Evolutionary conservation across 2,329 filamentous ascomycete species (phyloP).

Genomic region (Atkinsonella texensis): DNA sequence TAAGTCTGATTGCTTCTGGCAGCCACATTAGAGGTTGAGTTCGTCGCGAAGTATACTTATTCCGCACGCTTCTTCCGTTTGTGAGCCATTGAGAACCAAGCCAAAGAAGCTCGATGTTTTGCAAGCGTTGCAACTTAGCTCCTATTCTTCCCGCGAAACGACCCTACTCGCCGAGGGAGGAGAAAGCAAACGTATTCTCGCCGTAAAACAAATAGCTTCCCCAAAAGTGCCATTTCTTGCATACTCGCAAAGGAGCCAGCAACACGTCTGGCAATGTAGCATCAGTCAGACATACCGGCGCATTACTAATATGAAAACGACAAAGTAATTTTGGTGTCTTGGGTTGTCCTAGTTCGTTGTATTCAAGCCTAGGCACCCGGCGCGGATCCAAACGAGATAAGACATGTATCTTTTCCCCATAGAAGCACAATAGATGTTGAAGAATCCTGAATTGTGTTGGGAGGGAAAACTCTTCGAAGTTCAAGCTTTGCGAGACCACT

Average conservation of each 20-base stretch:
- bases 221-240: slow-evolving; percentile 26
- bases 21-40: slow-evolving; percentile 25
- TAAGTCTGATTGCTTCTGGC: slow-evolving; percentile 24
- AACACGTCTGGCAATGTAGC: slow-evolving; percentile 23
- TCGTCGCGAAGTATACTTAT: slow-evolving; percentile 24
- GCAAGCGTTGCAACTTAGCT: slow-evolving; percentile 27
- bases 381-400: slow-evolving; percentile 31
- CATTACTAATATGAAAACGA: slow-evolving; percentile 27
- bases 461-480: background rate
- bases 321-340: slow-evolving; percentile 16
- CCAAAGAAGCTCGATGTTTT: slow-evolving; percentile 32
- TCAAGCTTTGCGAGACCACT: background rate
- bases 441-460: slow-evolving; percentile 25
- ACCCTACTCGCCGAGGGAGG: slow-evolving; percentile 38
- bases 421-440: slow-evolving; percentile 22
- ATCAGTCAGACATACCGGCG: slow-evolving; percentile 19
- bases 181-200: slow-evolving; percentile 37
- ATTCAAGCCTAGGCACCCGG: slow-evolving; percentile 9
- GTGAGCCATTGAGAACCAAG: slow-evolving; percentile 24
- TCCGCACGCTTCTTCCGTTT: slow-evolving; percentile 5
- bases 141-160: slow-evolving; percentile 33
- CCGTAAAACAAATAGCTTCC: slow-evolving; percentile 35
- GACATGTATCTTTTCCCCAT: slow-evolving; percentile 25
- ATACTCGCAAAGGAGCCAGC: slow-evolving; percentile 27
- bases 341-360: background rate